Conservation (phyloP, 352 stramenopile genomes). For the Phytophthora pinifolia region DNA sequence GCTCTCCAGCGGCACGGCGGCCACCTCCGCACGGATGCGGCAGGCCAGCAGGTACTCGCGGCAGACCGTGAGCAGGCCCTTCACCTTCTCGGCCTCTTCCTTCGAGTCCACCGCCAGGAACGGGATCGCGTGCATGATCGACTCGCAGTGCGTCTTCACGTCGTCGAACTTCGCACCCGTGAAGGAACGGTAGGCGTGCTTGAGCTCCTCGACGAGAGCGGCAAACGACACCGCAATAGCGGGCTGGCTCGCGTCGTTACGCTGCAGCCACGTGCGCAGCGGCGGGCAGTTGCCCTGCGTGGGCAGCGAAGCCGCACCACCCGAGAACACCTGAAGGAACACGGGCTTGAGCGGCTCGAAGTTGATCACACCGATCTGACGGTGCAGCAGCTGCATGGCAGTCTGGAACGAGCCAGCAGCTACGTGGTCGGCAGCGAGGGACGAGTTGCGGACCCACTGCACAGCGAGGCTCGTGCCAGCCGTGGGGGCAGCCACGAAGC, state of each 20-base stretch:
- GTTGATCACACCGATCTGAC: conserved; percentile 98
- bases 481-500: conserved; percentile 91
- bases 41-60: conserved; percentile 98
- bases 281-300: conserved; percentile 83
- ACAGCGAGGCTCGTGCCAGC: conserved; percentile 87
- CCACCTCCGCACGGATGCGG: conserved; percentile 92
- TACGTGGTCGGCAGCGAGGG: conserved; percentile 96
- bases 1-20: conserved; percentile 61
- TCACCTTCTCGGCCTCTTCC: conserved; percentile 92
- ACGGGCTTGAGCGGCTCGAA: conserved; percentile 94
- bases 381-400: conserved; percentile 97
- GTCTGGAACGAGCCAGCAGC: conserved; percentile 95
- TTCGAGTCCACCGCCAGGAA: conserved; percentile 93
- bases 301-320: conserved; percentile 75
- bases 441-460: conserved; percentile 96
- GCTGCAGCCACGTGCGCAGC: conserved; percentile 80
- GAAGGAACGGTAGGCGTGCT: conserved; percentile 96
- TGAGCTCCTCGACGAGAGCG: conserved; percentile 92
- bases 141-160: conserved; percentile 91
- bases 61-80: conserved; percentile 95
- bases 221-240: conserved; percentile 89
- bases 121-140: conserved; percentile 95
- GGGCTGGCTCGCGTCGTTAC: conserved; percentile 87
- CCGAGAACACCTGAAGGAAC: conserved; percentile 87
- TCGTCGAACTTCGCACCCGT: conserved; percentile 98